Conservation (phyloP, 169 alveolate species). For the Toxoplasma gondii region DNA sequence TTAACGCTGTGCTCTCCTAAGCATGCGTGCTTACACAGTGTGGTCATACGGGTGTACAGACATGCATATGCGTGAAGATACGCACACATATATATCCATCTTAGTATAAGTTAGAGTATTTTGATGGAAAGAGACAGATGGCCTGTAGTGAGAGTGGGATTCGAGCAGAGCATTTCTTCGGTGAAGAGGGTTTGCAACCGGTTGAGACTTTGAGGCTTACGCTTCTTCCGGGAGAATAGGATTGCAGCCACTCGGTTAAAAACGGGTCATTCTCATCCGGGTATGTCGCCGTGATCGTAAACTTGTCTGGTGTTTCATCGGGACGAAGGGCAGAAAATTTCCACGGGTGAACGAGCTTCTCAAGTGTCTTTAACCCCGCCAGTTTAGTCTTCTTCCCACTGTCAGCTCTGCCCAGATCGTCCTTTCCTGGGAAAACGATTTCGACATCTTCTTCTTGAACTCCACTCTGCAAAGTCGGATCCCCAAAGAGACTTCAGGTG, state of each 20-base stretch:
- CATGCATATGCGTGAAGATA: neutral
- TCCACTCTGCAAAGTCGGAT: neutral
- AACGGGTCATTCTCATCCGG: neutral
- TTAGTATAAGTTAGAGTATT: neutral
- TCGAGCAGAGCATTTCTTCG: neutral
- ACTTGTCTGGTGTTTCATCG: neutral
- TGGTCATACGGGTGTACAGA: no score
- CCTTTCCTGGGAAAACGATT: neutral
- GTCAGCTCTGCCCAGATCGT: neutral
- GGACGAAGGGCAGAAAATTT: slow-evolving; percentile 27
- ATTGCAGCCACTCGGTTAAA: neutral
- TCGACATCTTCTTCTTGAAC: slow-evolving; percentile 14
- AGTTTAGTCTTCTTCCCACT: neutral
- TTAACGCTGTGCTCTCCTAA: no score
- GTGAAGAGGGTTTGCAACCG: neutral
- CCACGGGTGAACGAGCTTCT: slow-evolving; percentile 18
- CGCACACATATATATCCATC: neutral
- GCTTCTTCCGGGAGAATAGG: neutral
- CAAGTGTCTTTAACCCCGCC: neutral
- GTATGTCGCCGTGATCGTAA: neutral
- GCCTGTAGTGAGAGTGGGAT: no score
- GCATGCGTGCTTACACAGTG: no score
- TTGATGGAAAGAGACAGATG: no score
- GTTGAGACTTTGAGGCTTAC: neutral
- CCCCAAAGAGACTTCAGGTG: no score